Evolutionary conservation across 2,329 filamentous ascomycete genomes (phyloP).

Genomic region (Colletotrichum salicis): DNA sequence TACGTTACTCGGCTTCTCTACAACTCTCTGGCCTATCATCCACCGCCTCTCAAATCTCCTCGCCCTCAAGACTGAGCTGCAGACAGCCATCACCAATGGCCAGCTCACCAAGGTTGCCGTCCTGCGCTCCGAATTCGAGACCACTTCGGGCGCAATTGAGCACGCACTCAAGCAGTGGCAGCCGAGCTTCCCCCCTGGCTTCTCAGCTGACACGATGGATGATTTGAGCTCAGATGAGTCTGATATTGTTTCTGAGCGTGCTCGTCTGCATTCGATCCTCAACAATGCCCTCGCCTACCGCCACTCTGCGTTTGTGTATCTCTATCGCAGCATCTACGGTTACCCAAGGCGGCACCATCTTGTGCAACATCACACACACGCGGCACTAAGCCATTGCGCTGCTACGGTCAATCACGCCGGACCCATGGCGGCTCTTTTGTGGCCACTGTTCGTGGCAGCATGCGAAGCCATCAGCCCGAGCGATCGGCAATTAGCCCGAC

Average conservation of each 20-base stretch:
- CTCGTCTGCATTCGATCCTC: conserved; percentile 63
- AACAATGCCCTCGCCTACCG: conserved; percentile 71
- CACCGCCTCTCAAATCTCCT: conserved; percentile 68
- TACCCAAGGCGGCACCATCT: conserved; percentile 57
- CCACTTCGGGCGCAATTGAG: conserved; percentile 65
- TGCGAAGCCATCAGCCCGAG: conserved; percentile 64
- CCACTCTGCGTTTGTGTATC: conserved; percentile 67
- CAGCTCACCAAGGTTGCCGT: conserved; percentile 57
- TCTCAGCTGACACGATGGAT: conserved; percentile 40
- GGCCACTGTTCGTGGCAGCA: conserved; percentile 72
- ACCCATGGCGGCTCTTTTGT: conserved; percentile 72
- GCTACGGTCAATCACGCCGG: conserved; percentile 65
- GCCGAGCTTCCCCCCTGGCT: conserved; percentile 58
- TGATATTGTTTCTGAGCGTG: conserved; percentile 47
- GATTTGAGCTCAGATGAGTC: conserved; percentile 39
- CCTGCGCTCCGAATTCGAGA: conserved; percentile 61
- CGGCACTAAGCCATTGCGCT: conserved; percentile 63
- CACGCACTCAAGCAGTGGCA: conserved; percentile 65
- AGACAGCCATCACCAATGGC: conserved; percentile 54
- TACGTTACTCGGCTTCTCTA: conserved; percentile 69
- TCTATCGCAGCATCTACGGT: conserved; percentile 65
- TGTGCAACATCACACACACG: conserved; percentile 65
- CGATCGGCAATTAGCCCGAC: conserved; percentile 63
- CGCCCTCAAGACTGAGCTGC: conserved; percentile 62
- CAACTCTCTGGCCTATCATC: conserved; percentile 71